Evolutionary conservation across 306 rosid genomes (phyloP).

Genomic region (Rosa lucieae): DNA sequence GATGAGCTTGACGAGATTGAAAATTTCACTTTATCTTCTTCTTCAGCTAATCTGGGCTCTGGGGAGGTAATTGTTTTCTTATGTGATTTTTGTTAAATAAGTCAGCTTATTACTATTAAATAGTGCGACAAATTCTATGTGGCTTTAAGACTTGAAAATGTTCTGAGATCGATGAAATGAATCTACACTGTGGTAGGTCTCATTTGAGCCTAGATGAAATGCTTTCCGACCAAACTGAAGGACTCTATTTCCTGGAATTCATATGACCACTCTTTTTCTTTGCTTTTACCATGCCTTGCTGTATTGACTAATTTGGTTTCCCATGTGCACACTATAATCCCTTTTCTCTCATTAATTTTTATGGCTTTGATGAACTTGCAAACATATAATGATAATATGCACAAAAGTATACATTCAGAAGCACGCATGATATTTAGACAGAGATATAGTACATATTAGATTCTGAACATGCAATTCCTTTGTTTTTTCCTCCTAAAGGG

Average conservation of each 20-base stretch:
- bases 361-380: background rate
- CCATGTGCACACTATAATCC: background rate
- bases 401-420: background rate
- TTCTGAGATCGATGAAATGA: background rate
- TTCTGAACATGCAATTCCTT: constrained; percentile 22
- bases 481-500: constrained; percentile 46
- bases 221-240: background rate
- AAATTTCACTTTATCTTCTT: constrained; percentile 47
- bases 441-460: constrained; percentile 13
- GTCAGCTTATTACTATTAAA: background rate
- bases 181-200: background rate
- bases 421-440: background rate
- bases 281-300: background rate
- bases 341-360: background rate
- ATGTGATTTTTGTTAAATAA: background rate
- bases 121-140: background rate
- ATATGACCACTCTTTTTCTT: background rate
- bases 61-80: constrained; percentile 46
- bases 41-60: constrained; percentile 38
- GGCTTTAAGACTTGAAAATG: background rate
- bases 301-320: background rate
- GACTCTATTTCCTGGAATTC: background rate
- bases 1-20: constrained; percentile 77
- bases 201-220: background rate
- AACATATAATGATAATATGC: background rate